These are phyloP conservation scores for Grosmannia clavigera DNA, from an alignment of 2,329 filamentous ascomycete species.

Conservation along the genomic window DNA sequence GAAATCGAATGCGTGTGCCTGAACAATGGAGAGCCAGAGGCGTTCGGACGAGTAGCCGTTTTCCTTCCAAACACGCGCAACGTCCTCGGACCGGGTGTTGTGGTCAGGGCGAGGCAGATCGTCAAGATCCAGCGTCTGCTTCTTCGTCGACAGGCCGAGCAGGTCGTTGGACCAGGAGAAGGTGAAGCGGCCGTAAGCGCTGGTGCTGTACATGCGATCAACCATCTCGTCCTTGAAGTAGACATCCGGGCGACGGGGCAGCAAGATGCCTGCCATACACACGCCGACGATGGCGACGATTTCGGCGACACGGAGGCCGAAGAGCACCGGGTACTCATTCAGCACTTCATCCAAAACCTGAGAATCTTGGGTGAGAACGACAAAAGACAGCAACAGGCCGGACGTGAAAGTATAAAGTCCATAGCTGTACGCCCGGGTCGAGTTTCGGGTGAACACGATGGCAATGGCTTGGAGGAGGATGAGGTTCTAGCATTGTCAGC, in stretches of 20 bases:
- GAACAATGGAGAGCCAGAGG: constrained; percentile 48
- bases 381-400: constrained; percentile 28
- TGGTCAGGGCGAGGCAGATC: constrained; percentile 52
- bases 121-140: constrained; percentile 46
- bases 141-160: constrained; percentile 40
- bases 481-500: constrained; percentile 26
- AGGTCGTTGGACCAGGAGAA: constrained; percentile 52
- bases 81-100: constrained; percentile 36
- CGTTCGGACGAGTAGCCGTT: constrained; percentile 29
- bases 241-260: constrained; percentile 58
- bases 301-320: constrained; percentile 36
- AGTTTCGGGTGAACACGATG: constrained; percentile 35
- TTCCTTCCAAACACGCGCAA: constrained; percentile 35
- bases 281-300: constrained; percentile 32
- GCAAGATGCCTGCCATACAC: constrained; percentile 34
- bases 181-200: constrained; percentile 48
- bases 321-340: constrained; percentile 21
- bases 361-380: constrained; percentile 33
- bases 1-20: constrained; percentile 44
- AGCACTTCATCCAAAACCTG: constrained; percentile 22
- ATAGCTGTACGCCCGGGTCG: constrained; percentile 39
- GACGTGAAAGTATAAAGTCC: constrained; percentile 41
- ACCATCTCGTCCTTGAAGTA: constrained; percentile 46
- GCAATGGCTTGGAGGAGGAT: constrained; percentile 38
- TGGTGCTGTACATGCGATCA: constrained; percentile 49